Conservation (phyloP, 2,329 filamentous ascomycete species). For the Pseudogymnoascus destructans region DNA sequence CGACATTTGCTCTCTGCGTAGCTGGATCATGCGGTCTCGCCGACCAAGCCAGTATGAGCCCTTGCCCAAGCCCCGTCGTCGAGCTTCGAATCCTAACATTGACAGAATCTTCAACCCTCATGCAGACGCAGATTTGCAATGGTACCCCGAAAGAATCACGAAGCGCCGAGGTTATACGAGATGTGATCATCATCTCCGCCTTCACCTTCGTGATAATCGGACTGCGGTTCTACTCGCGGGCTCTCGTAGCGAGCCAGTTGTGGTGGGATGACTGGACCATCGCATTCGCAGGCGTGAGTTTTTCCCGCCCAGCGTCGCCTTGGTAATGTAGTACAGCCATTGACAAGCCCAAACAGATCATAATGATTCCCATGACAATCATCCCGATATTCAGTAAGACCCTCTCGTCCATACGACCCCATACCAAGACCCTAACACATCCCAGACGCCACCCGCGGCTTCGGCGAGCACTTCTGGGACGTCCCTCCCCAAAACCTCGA, state of each 20-base stretch:
- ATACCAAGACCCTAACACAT: background rate
- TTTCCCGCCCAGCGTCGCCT: background rate
- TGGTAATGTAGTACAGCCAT: background rate
- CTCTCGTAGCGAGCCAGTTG: slow-evolving; percentile 11
- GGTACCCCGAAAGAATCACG: slow-evolving; percentile 12
- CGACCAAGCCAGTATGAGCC: slow-evolving; percentile 14
- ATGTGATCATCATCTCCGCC: slow-evolving; percentile 11
- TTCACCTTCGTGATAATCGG: slow-evolving; percentile 15
- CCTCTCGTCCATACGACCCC: background rate
- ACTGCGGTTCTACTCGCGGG: slow-evolving; percentile 15
- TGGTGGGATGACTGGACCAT: slow-evolving; percentile 18
- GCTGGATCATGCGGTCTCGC: slow-evolving; percentile 11
- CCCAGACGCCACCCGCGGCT: background rate
- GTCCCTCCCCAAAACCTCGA: background rate
- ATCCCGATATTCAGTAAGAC: slow-evolving; percentile 15
- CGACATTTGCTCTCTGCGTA: slow-evolving; percentile 12
- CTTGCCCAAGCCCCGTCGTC: background rate
- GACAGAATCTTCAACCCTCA: slow-evolving; percentile 10
- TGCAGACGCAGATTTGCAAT: slow-evolving; percentile 15
- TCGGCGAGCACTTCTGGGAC: slow-evolving; percentile 8
- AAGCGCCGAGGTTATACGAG: slow-evolving; percentile 13
- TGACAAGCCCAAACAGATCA: slow-evolving; percentile 10
- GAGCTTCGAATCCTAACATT: background rate
- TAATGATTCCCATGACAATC: slow-evolving; percentile 15
- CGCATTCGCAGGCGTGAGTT: slow-evolving; percentile 13